These are phyloP conservation scores for Zygoascus biomembranicola DNA, from an alignment of 805 yeast species.

Conservation along the genomic window DNA sequence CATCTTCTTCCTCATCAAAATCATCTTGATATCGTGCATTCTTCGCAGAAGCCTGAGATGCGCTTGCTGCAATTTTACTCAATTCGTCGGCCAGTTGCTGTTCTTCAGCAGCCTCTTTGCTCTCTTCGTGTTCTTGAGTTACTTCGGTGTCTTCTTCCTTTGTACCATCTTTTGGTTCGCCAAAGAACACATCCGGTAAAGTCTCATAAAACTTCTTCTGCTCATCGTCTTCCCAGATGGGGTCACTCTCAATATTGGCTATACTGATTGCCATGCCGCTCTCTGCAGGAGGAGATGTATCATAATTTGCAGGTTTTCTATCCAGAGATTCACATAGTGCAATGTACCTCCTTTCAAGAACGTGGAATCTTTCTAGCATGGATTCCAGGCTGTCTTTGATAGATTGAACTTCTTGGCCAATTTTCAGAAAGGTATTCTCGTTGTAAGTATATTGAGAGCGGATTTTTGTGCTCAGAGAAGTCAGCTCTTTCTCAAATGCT, in stretches of 20 bases:
- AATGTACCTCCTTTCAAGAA: slow-evolving; percentile 37
- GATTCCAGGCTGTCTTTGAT: slow-evolving; percentile 17
- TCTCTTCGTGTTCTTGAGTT: slow-evolving; percentile 9
- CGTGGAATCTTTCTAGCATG: slow-evolving; percentile 26
- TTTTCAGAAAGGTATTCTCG: slow-evolving; percentile 51
- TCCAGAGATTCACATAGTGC: slow-evolving; percentile 37
- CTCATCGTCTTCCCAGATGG: slow-evolving; percentile 58
- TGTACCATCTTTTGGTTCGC: slow-evolving; percentile 7
- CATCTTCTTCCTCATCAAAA: slow-evolving; percentile 34
- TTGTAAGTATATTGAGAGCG: slow-evolving; percentile 33
- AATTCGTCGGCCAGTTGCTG: slow-evolving; percentile 5
- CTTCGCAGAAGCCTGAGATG: slow-evolving; percentile 14
- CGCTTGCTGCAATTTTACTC: slow-evolving; percentile 16
- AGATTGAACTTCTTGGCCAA: slow-evolving; percentile 51
- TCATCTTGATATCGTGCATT: slow-evolving; percentile 27
- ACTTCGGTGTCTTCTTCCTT: slow-evolving; percentile 10
- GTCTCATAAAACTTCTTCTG: slow-evolving; percentile 65
- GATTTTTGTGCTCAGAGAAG: slow-evolving; percentile 31
- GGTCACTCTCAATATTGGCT: slow-evolving; percentile 8
- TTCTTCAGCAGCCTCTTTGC: slow-evolving; percentile 20
- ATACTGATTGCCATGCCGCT: slow-evolving; percentile 19
- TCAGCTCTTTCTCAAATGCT: slow-evolving; percentile 34
- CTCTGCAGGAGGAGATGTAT: slow-evolving; percentile 19
- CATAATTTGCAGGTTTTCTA: slow-evolving; percentile 31
- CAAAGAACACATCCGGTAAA: slow-evolving; percentile 32